These are phyloP conservation scores for Rhizopogon vinicolor DNA, from an alignment of 768 basidiomycete species.

Conservation along the genomic window DNA sequence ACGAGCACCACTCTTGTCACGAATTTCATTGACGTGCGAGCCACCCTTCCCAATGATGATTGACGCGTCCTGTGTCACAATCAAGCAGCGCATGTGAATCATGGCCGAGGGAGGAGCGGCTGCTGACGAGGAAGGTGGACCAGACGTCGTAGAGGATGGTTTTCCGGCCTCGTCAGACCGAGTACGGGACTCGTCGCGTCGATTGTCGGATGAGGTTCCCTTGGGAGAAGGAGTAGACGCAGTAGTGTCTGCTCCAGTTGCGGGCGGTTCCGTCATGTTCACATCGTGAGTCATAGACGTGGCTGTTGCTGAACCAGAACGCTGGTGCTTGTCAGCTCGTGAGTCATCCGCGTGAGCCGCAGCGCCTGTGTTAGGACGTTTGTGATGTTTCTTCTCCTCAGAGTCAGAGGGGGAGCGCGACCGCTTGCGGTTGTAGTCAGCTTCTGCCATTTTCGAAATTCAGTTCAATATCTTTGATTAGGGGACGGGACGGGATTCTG, in stretches of 20 bases:
- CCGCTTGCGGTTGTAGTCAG: slow-evolving; percentile 79
- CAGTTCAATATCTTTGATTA: slow-evolving; percentile 36
- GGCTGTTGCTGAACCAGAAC: slow-evolving; percentile 34
- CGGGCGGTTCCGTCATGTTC: slow-evolving; percentile 53
- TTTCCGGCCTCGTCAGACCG: slow-evolving; percentile 33
- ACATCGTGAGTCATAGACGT: slow-evolving; percentile 48
- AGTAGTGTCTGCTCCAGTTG: slow-evolving; percentile 36
- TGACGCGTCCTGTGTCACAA: slow-evolving; percentile 98
- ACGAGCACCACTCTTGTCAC: slow-evolving; percentile 94
- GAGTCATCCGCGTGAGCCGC: slow-evolving; percentile 59
- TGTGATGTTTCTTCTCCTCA: slow-evolving; percentile 75
- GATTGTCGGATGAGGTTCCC: slow-evolving; percentile 38
- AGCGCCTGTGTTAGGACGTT: slow-evolving; percentile 81
- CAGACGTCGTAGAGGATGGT: slow-evolving; percentile 43
- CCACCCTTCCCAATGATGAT: slow-evolving; percentile 98
- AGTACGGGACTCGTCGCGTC: slow-evolving; percentile 34
- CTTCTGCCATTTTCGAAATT: slow-evolving; percentile 78
- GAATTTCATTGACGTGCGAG: slow-evolving; percentile 95
- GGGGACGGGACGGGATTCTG: slow-evolving; percentile 33
- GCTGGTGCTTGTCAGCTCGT: slow-evolving; percentile 42
- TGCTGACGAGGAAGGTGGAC: slow-evolving; percentile 42
- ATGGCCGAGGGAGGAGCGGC: slow-evolving; percentile 63
- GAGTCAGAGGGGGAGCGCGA: slow-evolving; percentile 83
- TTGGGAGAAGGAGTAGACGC: slow-evolving; percentile 57
- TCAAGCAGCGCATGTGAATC: slow-evolving; percentile 97